Evolutionary conservation across 202 grass and related monocot genomes (phyloP).

Genomic region (Tripidium arundinaceum): DNA sequence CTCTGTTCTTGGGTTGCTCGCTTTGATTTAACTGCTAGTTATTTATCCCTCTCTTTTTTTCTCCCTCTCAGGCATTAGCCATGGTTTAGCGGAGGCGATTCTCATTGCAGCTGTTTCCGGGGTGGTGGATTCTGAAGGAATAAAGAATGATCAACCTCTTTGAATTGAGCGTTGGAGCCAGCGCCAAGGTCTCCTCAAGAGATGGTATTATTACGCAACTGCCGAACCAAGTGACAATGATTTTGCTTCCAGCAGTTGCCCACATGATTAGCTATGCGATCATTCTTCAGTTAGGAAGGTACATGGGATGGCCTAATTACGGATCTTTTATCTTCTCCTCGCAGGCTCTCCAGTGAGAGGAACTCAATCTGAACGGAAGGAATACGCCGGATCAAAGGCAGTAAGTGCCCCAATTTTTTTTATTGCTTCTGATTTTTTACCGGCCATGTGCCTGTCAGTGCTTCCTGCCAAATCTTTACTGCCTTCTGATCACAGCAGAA

Average conservation of each 20-base stretch:
- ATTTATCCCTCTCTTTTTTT: background rate
- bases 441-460: background rate
- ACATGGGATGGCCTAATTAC: conserved; percentile 27
- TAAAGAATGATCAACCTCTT: conserved; percentile 53
- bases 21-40: background rate
- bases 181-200: conserved; percentile 38
- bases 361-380: conserved; percentile 43
- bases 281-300: conserved; percentile 30
- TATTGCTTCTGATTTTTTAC: background rate
- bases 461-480: background rate
- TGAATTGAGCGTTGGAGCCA: conserved; percentile 48
- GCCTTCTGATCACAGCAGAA: conserved; percentile 23
- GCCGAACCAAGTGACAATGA: conserved; percentile 19
- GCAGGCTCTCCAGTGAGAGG: conserved; percentile 40
- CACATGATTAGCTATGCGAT: conserved; percentile 24
- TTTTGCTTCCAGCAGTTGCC: conserved; percentile 31
- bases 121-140: conserved; percentile 24
- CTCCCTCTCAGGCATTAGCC: conserved; percentile 18
- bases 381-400: conserved; percentile 33
- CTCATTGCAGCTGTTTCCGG: conserved; percentile 21
- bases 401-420: conserved; percentile 4
- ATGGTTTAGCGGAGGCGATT: conserved; percentile 12
- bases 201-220: conserved; percentile 41
- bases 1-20: no score
- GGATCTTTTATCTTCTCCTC: conserved; percentile 34